Conservation (phyloP, 2,329 filamentous ascomycete genomes). For the Leptographium flavum region DNA sequence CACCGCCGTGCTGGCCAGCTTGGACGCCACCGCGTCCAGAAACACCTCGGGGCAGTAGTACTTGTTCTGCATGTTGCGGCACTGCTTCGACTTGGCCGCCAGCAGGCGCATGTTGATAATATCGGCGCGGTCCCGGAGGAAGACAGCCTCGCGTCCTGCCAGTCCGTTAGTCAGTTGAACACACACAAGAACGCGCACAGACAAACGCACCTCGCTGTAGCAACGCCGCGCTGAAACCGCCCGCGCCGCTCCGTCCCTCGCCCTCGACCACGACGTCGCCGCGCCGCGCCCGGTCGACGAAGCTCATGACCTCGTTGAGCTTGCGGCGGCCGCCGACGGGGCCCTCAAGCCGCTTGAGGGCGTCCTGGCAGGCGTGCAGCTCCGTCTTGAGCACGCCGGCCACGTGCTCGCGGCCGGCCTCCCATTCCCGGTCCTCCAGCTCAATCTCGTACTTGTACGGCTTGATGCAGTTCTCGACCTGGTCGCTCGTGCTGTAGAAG, state of each 20-base stretch:
- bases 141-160: conserved; percentile 77
- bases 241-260: conserved; percentile 69
- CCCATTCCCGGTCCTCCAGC: conserved; percentile 82
- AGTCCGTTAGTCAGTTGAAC: not conserved
- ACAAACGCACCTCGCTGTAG: conserved; percentile 57
- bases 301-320: conserved; percentile 75
- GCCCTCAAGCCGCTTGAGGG: conserved; percentile 61
- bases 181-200: conserved; percentile 7
- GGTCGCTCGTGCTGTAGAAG: conserved; percentile 93
- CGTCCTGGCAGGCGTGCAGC: conserved; percentile 67
- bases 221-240: conserved; percentile 81
- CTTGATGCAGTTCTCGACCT: conserved; percentile 98
- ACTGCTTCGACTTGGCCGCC: conserved; percentile 84
- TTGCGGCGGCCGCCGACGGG: conserved; percentile 70
- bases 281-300: conserved; percentile 79
- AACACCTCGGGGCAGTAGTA: conserved; percentile 96
- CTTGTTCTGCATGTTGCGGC: conserved; percentile 70
- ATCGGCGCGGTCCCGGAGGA: conserved; percentile 81
- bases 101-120: conserved; percentile 81
- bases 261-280: conserved; percentile 78
- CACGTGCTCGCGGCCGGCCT: conserved; percentile 70
- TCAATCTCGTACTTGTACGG: conserved; percentile 98
- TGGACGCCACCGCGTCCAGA: conserved; percentile 91
- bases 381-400: conserved; percentile 73
- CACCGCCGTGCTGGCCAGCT: conserved; percentile 86